Base-by-base conservation (phyloP, 73 alveolate genomes). In the Stentor roeselii region DNA sequence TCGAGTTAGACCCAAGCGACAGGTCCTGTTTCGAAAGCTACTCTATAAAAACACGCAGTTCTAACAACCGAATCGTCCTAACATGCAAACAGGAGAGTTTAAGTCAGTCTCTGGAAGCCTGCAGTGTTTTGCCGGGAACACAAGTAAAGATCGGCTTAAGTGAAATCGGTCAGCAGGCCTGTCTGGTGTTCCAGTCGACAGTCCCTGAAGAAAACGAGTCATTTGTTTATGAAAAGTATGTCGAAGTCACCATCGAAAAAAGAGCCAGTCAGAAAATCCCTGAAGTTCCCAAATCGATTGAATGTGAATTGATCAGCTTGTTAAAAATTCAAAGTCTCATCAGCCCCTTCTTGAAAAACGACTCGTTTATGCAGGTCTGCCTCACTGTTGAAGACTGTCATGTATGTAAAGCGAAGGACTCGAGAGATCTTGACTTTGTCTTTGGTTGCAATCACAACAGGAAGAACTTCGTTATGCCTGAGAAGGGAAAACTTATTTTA, bases 331-430 rank as follows among this genome's bases (percentile, higher is more conserved):
- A 21, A 1, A 36, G 34, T 1, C 21, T 67, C 0, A 67, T 67
- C 27, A 30, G 37, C 11, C 80, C 80, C 14, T 1, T 34, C 0
- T 27, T 21, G 6, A 21, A 50, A 50, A 21, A 50, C 67, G 6
- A 6, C 21, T 11, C 6, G 6, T 21, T 50, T 50, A 11, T 50
- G 21, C 67, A 50, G 21, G 6, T 50, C 6, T 50, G 67, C 67
- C 67, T 50, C 30, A 50, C 67, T 50, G 67, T 67, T 67, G 80
- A 67, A 67, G 37, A 67, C 21, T 67, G 80, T 32, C 80, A 67
- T 21, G 41, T 21, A 27, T 67, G 80, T 67, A 27, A n/a, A 30
- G 41, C 80, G 21, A 21, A 32, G 2, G 37, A 67, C 34, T 11
- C 15, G 34, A 67, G 80, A 67, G 80, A 67, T 67, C 34, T 67